A percentile compares a stretch with the other conserved stretches of the same genome.
Evolutionary conservation across 371 early-diverging fungal species (phyloP).

Genomic region (Zopfochytrium polystomum): DNA sequence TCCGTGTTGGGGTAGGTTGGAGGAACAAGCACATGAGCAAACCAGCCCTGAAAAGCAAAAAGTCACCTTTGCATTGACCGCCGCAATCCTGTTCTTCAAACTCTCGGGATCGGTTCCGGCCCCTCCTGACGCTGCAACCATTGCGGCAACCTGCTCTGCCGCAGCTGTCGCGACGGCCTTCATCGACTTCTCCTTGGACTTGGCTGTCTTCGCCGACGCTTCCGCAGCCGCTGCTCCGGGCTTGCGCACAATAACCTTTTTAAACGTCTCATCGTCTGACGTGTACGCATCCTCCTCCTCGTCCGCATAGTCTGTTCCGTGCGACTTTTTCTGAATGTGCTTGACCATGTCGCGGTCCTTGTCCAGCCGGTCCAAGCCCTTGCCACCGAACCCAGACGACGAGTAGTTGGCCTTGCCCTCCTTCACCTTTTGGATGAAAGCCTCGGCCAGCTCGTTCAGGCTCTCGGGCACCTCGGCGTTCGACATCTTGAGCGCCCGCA

Average conservation of each 20-base stretch:
- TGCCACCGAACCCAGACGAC: constrained; percentile 95
- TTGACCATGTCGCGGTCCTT: constrained; percentile 88
- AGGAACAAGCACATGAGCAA: too few species aligned
- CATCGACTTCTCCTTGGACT: constrained; percentile 21
- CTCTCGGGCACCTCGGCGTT: constrained; percentile 70
- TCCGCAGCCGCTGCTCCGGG: constrained; percentile 18
- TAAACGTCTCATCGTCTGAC: constrained; percentile 28
- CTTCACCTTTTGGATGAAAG: constrained; percentile 83
- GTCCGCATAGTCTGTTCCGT: constrained; percentile 59
- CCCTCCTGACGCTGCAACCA: constrained; percentile 31
- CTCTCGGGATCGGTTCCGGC: too few species aligned
- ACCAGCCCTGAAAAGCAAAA: too few species aligned
- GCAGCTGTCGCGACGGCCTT: constrained; percentile 27
- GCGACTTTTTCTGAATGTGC: constrained; percentile 85
- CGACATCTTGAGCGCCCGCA: constrained; percentile 82
- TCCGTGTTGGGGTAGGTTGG: too few species aligned
- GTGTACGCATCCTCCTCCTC: constrained; percentile 73
- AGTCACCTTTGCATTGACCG: constrained; percentile 49
- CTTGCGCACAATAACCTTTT: constrained; percentile 25
- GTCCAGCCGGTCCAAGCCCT: constrained; percentile 92
- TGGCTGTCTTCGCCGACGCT: constrained; percentile 15
- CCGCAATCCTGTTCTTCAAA: constrained; percentile 53
- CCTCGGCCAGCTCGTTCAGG: constrained; percentile 73
- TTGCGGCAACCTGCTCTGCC: constrained; percentile 28
- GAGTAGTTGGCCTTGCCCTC: constrained; percentile 78